Conservation (phyloP, 352 stramenopile genomes). For the Saprolegnia diclina region DNA sequence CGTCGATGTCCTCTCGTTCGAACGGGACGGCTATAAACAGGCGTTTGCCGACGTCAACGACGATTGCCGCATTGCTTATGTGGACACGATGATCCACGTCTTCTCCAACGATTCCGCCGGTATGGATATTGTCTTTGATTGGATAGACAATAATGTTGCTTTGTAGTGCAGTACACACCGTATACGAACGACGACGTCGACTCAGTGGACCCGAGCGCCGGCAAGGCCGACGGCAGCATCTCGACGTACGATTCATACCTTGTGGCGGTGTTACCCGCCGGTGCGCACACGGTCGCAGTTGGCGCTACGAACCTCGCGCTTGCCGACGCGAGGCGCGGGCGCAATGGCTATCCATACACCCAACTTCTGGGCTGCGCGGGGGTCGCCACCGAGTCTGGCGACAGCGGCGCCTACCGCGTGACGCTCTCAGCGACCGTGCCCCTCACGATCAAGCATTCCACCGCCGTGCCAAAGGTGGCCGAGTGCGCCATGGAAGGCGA, state of each 20-base stretch:
- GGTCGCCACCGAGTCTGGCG: constrained; percentile 28
- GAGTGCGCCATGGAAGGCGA: not conserved
- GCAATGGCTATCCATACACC: constrained; percentile 9
- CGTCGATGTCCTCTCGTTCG: constrained; percentile 54
- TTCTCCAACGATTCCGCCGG: constrained; percentile 34
- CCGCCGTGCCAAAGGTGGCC: not conserved
- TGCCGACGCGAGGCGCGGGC: not conserved
- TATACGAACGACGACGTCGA: constrained; percentile 39
- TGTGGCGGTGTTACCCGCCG: constrained; percentile 6
- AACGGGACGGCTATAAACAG: constrained; percentile 46
- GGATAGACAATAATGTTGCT: not conserved
- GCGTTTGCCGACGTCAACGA: constrained; percentile 51
- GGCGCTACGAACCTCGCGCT: constrained; percentile 17
- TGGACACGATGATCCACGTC: constrained; percentile 57
- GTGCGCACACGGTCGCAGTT: constrained; percentile 6
- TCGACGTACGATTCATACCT: constrained; percentile 30
- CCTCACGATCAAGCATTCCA: not conserved
- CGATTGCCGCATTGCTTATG: constrained; percentile 53
- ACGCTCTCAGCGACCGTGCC: constrained; percentile 34
- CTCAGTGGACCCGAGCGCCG: constrained; percentile 13
- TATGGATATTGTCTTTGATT: not conserved
- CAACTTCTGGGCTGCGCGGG: constrained; percentile 33
- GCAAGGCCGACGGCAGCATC: constrained; percentile 30
- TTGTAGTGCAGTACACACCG: constrained; percentile 29
- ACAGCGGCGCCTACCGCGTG: constrained; percentile 37